Evolutionary conservation across 495 filamentous ascomycete genomes (phyloP).

Genomic region (Penicillium ucsense): DNA sequence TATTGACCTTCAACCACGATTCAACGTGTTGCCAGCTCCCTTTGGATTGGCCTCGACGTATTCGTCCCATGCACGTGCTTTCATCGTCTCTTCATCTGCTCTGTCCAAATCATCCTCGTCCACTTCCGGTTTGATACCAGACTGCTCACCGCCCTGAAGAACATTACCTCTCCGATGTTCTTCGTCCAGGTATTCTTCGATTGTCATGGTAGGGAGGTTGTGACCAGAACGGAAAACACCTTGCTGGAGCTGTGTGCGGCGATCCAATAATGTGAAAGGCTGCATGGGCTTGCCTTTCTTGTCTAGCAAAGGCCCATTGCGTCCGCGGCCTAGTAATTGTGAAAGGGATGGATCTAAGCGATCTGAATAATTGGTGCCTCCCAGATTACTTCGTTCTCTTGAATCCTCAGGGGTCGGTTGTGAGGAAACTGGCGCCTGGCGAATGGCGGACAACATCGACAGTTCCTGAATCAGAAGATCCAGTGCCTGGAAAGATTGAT

Average conservation of each 20-base stretch:
- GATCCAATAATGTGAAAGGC: conserved; percentile 80
- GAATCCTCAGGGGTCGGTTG: conserved; percentile 36
- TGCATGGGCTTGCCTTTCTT: conserved; percentile 76
- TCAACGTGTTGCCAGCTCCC: conserved; percentile 78
- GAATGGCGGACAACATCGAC: conserved; percentile 68
- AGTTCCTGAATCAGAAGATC: conserved; percentile 78
- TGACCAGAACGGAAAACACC: conserved; percentile 89
- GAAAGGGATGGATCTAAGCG: conserved; percentile 59
- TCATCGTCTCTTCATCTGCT: conserved; percentile 82
- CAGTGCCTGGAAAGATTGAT: conserved; percentile 75
- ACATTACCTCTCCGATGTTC: conserved; percentile 81
- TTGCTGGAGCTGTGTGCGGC: conserved; percentile 62
- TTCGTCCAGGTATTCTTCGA: conserved; percentile 95
- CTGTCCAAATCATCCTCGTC: conserved; percentile 85
- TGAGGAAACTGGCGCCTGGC: conserved; percentile 28
- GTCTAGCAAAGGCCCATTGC: conserved; percentile 68
- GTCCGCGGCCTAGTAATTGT: conserved; percentile 40
- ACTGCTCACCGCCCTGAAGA: conserved; percentile 69
- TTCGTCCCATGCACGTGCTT: conserved; percentile 93
- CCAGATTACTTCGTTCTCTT: conserved; percentile 32
- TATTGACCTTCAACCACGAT: conserved; percentile 51
- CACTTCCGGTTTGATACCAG: conserved; percentile 54
- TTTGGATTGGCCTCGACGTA: conserved; percentile 83
- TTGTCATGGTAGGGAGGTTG: conserved; percentile 92
- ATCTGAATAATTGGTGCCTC: conserved; percentile 53